Evolutionary conservation across 2,329 filamentous ascomycete species (phyloP).

Genomic region (Trichoderma hamatum): DNA sequence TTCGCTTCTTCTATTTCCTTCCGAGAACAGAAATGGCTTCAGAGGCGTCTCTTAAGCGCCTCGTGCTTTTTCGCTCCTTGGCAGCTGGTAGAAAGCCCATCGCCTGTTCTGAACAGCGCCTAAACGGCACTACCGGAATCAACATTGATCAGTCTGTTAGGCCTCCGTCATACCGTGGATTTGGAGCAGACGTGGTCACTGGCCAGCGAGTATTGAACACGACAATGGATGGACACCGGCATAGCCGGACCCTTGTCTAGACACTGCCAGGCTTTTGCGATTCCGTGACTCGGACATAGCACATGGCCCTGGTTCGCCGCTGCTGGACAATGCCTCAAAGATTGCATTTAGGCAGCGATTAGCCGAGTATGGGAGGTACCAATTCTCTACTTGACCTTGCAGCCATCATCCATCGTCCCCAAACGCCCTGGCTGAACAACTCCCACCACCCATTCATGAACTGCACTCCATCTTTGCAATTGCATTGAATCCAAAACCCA

Average conservation of each 20-base stretch:
- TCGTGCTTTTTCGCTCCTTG: not conserved
- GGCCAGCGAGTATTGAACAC: not conserved
- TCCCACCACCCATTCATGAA: not conserved
- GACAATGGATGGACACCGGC: not conserved
- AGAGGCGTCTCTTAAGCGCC: not conserved
- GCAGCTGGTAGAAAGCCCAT: not conserved
- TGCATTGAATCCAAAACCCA: not conserved
- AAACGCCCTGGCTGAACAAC: not conserved
- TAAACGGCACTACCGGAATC: not conserved
- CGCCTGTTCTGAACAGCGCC: not conserved
- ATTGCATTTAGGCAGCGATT: not conserved
- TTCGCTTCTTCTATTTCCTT: not conserved
- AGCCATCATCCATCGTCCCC: not conserved
- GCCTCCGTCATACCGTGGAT: not conserved
- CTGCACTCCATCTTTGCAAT: not conserved
- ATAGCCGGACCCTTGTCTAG: constrained; percentile 1
- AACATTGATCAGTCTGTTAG: not conserved
- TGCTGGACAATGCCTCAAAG: not conserved
- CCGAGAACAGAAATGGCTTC: not conserved
- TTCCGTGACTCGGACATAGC: not conserved
- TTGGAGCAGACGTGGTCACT: not conserved
- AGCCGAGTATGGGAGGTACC: not conserved
- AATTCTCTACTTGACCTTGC: not conserved
- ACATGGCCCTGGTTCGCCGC: not conserved
- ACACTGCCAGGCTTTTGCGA: not conserved